Evolutionary conservation across 2,329 filamentous ascomycete genomes (phyloP), one percentile per base, ranked within the genome.

Genomic region (Cordyceps pruinosa): DNA sequence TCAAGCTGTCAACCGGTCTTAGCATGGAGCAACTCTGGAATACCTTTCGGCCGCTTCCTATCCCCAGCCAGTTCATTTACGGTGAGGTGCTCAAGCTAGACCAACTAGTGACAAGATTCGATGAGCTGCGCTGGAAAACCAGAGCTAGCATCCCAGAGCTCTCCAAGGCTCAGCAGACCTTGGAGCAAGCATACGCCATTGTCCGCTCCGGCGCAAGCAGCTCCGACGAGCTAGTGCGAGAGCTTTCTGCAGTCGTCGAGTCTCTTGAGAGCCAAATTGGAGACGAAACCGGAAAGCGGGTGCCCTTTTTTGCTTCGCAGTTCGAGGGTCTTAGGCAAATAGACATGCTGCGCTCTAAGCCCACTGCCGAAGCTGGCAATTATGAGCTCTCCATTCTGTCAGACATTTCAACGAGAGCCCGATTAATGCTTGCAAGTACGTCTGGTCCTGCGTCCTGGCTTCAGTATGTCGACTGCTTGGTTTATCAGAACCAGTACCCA

Each of bases 11-110:
- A 0, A 91, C 87, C 2, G 91, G 90, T 0, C 74, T 91, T 13
- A 86, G 84, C 62, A 94, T 95, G 88, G 88, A 94, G 66, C 69
- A 75, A 9, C 77, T 96, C 5, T 96, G 92, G 93, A 81, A 82
- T 42, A 66, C 76, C 1, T 82, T 95, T 65, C 82, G 88, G 54
- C 89, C 91, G 0, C 69, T 74, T 12, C 78, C 83, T 5, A 75
- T 85, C 23, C 70, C 76, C 2, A 75, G 77, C 19, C 68, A 72
- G 25, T 64, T 66, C 4, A 72, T 75, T 0, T 70, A 85, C 42
- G 69, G 75, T 28, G 76, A 75, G 35, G 72, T 80, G 7, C 60
- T 74, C 13, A 73, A 78, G 37, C 73, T 88, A 63, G 79, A 85
- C 61, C 72, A 72, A 12, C 73, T 88, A 5, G 83, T 82, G 1